Evolutionary conservation across 139 green algal genomes (phyloP), one percentile per base, ranked within the genome.

Genomic region (Astrephomene gubernaculifera): DNA sequence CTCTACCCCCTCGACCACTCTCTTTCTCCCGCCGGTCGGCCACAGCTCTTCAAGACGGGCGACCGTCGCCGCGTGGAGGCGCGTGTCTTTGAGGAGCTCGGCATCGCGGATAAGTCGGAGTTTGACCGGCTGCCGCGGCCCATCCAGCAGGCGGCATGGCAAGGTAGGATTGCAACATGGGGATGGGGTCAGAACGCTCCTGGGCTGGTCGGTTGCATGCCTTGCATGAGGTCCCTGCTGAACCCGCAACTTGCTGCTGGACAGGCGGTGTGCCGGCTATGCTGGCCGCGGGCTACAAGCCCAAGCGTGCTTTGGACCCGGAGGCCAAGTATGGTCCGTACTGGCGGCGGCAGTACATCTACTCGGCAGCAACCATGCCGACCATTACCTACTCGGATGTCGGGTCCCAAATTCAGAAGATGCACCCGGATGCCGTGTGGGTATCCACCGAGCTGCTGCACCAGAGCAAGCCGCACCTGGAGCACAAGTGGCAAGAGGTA

Each of bases 321-420:
- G 33, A 85, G 31, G 64, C 79, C 63, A 89, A 79, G 71, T 89
- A 80, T 57, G 85, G 76, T 6, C 87, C 87, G 45, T 86, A 88
- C 41, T 89, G 85, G 85, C 53, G 71, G 35, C 86, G 81, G 49
- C 96, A 99, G 93, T 98, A 98, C 87, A 68, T 98, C 24, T 99
- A 98, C 92, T 95, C 96, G 2, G 97, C 93, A 8, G 97, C 97
- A 29, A 99, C 97, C 0, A 94, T 99, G 91, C 96, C 97, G 0
- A 71, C 87, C 9, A 83, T 94, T 1, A 94, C 89, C 5, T 92
- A 92, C 68, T 91, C 61, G 0, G 90, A 93, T 36, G 94, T 96
- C 33, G 92, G 91, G 14, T 89, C 45, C 3, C 75, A 94, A 36
- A 90, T 99, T 43, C 36, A 84, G 60, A 83, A 89, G 22, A 73